Percentiles rank a stretch among this genome's conserved stretches.
Conservation (phyloP, 1,139 yeast species). For the Torulaspora globosa region DNA sequence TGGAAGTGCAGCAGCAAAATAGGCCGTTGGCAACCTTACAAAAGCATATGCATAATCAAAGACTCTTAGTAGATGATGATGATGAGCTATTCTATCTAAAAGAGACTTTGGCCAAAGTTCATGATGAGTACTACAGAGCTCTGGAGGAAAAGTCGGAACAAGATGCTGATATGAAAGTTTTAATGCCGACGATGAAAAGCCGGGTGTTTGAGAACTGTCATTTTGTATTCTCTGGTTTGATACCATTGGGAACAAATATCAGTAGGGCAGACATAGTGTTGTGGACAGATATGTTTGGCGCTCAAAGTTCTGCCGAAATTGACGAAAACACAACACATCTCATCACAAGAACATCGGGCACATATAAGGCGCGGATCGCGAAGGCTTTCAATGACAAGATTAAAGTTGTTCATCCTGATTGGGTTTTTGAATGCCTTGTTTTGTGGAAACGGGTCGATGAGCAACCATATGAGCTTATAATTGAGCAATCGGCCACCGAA, state of each 20-base stretch:
- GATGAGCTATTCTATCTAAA: slow-evolving; percentile 66
- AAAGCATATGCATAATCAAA: slow-evolving; percentile 63
- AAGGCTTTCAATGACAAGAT: slow-evolving; percentile 60
- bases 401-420: slow-evolving; percentile 83
- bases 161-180: slow-evolving; percentile 56
- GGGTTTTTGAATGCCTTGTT: slow-evolving; percentile 85
- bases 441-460: slow-evolving; percentile 73
- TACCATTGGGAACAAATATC: slow-evolving; percentile 71
- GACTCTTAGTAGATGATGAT: slow-evolving; percentile 74
- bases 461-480: slow-evolving; percentile 51
- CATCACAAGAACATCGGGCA: slow-evolving; percentile 69
- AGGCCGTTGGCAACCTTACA: slow-evolving; percentile 83
- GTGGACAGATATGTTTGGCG: slow-evolving; percentile 93
- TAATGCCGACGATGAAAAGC: slow-evolving; percentile 70
- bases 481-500: slow-evolving; percentile 40
- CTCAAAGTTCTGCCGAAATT: slow-evolving; percentile 71
- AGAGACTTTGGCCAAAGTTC: slow-evolving; percentile 59
- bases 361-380: slow-evolving; percentile 75
- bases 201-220: slow-evolving; percentile 64
- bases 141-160: slow-evolving; percentile 32
- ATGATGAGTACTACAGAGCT: slow-evolving; percentile 55
- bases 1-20: slow-evolving; percentile 45
- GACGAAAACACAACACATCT: slow-evolving; percentile 81
- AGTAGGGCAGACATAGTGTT: slow-evolving; percentile 78
- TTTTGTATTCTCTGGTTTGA: slow-evolving; percentile 77